Base-by-base conservation (phyloP, 495 filamentous ascomycete genomes). In the Penicillium robsamsonii region DNA sequence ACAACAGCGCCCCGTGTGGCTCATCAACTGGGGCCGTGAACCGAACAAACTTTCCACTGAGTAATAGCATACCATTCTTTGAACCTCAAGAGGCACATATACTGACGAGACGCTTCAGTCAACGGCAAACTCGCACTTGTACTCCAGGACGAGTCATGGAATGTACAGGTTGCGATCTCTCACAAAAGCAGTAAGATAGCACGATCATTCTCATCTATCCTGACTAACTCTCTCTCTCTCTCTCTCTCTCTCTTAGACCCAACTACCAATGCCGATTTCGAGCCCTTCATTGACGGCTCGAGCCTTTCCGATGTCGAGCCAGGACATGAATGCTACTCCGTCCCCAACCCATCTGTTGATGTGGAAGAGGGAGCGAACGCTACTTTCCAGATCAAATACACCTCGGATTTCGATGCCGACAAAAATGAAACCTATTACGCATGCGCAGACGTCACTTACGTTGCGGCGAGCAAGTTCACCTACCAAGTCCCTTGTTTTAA, bases 341-440 rank as follows among this genome's bases (percentile, higher is more conserved):
- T 81, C 5, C 71, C 73, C 17, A 66, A 70, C 22, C 61, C 75
- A 31, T 67, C 76, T 3, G 54, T 56, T 12, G 67, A 62, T 31
- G 66, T 75, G 8, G 49, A 60, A 5, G 67, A 69, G 0, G 79
- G 79, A 30, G 63, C 64, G 29, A 80, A 81, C 31, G 79, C 79
- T 0, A 82, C 80, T 11, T 77, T 81, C 51, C 79, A 81, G 52
- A 60, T 82, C 31, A 70, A 74, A 37, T 81, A 81, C 59, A 71
- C 70, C 44, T 74, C 75, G 0, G 74, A 73, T 24, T 68, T 73
- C 11, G 76, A 77, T 52, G 68, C 64, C 0, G 77, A 63, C 46
- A 65, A 65, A 20, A 78, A 79, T 35, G 67, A 79, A 54, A 76
- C 75, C 5, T 82, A 77, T 69, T 81, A 78, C 57, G 73, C 76